A percentile compares a stretch with the other conserved stretches of the same genome.
phyloP scores from a whole-genome alignment of 2,329 filamentous ascomycete genomes.

The Diplodia corticola region DNA sequence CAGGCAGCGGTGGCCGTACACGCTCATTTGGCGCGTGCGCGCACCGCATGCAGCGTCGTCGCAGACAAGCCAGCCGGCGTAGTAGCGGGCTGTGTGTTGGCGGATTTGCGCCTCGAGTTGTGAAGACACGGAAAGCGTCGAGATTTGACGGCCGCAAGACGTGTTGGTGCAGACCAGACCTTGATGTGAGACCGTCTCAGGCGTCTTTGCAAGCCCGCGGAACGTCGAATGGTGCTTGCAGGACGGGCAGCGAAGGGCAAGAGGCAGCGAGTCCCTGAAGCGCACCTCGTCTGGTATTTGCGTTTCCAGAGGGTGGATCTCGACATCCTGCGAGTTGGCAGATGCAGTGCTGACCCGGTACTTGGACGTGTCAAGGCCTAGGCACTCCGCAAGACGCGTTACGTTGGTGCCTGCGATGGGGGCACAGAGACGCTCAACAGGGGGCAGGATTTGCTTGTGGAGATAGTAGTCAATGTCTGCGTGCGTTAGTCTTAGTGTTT shows the following conservation, averaged over 20 bases:
- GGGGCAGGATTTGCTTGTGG: constrained; percentile 96
- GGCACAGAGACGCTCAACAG: constrained; percentile 94
- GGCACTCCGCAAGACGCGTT: constrained; percentile 83
- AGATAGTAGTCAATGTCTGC: constrained; percentile 94
- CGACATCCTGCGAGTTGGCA: constrained; percentile 47
- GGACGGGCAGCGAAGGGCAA: constrained; percentile 75
- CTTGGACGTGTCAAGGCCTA: constrained; percentile 86
- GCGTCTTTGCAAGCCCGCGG: constrained; percentile 64
- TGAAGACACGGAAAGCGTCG: constrained; percentile 73
- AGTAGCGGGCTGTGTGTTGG: constrained; percentile 76
- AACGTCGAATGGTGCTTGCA: constrained; percentile 75
- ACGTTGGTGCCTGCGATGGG: constrained; percentile 93
- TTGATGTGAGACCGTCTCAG: constrained; percentile 64
- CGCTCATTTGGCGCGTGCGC: constrained; percentile 86
- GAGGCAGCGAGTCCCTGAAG: constrained; percentile 76
- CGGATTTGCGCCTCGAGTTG: constrained; percentile 87
- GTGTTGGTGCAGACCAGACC: constrained; percentile 70
- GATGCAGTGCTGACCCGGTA: constrained; percentile 70
- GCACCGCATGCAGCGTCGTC: constrained; percentile 85
- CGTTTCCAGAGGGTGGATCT: constrained; percentile 88
- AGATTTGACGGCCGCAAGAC: constrained; percentile 64
- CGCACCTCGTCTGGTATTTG: constrained; percentile 90
- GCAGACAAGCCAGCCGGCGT: constrained; percentile 88
- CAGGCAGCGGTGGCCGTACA: constrained; percentile 87
- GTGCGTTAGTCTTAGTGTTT: not conserved